Percentiles rank a stretch among this genome's conserved stretches.
These are phyloP conservation scores for Colletotrichum sp. DNA, from an alignment of 2,329 filamentous ascomycete genomes.

Conservation along the genomic window DNA sequence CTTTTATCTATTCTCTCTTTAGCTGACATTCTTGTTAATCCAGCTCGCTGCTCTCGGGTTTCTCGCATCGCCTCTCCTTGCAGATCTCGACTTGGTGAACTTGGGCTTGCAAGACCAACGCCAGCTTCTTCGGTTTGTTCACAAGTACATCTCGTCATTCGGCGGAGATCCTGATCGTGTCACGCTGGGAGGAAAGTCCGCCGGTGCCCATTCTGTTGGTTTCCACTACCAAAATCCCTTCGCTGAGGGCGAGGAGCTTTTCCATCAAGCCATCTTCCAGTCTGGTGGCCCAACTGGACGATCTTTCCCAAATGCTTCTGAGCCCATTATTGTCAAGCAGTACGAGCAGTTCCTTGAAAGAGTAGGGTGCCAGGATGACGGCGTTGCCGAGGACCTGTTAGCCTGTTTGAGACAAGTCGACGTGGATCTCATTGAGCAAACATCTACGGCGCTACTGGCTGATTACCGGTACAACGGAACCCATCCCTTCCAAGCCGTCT, in stretches of 20 bases:
- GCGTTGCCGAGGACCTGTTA: slow-evolving; percentile 35
- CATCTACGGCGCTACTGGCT: background rate
- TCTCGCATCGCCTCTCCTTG: slow-evolving; percentile 47
- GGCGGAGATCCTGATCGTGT: slow-evolving; percentile 58
- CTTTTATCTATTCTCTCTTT: too few relatives aligned
- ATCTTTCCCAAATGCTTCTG: slow-evolving; percentile 37
- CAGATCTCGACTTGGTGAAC: slow-evolving; percentile 47
- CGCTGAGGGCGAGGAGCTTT: slow-evolving; percentile 29
- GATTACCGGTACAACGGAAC: slow-evolving; percentile 1
- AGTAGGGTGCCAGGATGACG: slow-evolving; percentile 31
- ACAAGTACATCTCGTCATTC: slow-evolving; percentile 56
- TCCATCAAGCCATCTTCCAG: slow-evolving; percentile 38
- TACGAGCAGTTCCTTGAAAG: slow-evolving; percentile 32
- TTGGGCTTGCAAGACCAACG: slow-evolving; percentile 59
- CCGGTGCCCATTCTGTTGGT: slow-evolving; percentile 48
- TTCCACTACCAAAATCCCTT: slow-evolving; percentile 45
- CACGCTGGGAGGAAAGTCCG: slow-evolving; percentile 60
- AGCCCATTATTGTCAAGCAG: slow-evolving; percentile 37
- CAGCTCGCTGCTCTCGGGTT: slow-evolving; percentile 34
- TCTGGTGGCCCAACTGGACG: slow-evolving; percentile 42
- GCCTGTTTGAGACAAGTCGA: slow-evolving; percentile 42
- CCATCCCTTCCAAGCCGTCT: slow-evolving; percentile 8
- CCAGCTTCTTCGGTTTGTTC: slow-evolving; percentile 57
- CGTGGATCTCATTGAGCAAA: slow-evolving; percentile 34
- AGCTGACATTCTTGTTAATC: too few relatives aligned